Evolutionary conservation across 345 rosid species (phyloP).

Genomic region (Moricandia moricandioides): DNA sequence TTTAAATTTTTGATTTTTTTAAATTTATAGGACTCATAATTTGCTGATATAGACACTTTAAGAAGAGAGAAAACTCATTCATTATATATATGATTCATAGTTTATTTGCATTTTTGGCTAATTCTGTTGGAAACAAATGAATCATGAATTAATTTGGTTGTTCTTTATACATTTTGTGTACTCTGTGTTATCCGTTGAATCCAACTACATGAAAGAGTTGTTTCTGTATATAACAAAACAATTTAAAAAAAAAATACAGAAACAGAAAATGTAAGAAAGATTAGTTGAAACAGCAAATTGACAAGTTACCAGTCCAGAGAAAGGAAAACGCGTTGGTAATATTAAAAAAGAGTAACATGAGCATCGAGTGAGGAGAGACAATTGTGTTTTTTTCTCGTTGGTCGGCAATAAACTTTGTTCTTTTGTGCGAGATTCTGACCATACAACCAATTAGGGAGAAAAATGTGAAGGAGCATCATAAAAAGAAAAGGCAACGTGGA

Average conservation of each 20-base stretch:
- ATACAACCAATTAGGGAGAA: not conserved
- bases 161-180: not conserved
- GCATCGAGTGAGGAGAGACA: not conserved
- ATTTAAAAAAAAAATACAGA: not conserved
- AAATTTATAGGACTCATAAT: too few relatives aligned
- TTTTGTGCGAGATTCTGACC: conserved; percentile 6
- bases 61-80: too few relatives aligned
- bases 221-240: not conserved
- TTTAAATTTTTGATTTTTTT: too few relatives aligned
- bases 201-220: not conserved
- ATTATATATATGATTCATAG: not conserved
- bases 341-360: not conserved
- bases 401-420: not conserved
- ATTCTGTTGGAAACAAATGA: not conserved
- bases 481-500: not conserved
- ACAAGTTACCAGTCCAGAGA: not conserved
- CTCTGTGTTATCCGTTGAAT: not conserved
- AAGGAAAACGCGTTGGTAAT: not conserved
- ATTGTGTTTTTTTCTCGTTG: not conserved
- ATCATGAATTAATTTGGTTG: not conserved
- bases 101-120: not conserved
- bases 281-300: not conserved
- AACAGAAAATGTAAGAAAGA: not conserved
- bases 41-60: too few relatives aligned
- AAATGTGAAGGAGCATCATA: not conserved